Evolutionary conservation across 208 protist genomes (phyloP), one percentile per base, ranked within the genome.

Genomic region (Trypanosoma cruzi): DNA sequence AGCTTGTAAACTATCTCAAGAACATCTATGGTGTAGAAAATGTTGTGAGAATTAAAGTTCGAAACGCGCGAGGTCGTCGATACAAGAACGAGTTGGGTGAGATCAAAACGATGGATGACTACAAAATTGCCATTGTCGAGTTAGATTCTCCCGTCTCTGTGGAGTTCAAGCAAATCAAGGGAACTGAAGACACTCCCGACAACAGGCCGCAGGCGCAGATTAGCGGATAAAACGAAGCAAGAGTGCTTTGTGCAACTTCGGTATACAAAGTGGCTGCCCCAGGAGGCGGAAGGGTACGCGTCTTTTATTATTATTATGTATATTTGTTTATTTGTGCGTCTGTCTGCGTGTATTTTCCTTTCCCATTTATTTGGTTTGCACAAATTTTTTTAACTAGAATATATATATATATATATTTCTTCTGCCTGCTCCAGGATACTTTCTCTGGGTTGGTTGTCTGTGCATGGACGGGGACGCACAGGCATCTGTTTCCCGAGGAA

Each of bases 161-260:
- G 22, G 88, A 92, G 40, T 86, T 94, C 31, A 96, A 96, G 77
- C 87, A 93, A 59, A 89, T 96, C 68, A 96, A 96, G 79, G 90
- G 87, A 52, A 92, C 90, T 0, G 87, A 93, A 73, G 90, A 96
- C 59, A 93, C 87, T 3, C 85, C 85, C 0, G 90, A 96, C 58
- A 95, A 90, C 62, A 86, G 82, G 50, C 83, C 89, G 28, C 80
- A 90, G 59, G 67, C 81, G 2, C 79, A 84, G 73, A 82, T 90
- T 29, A 68, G 82, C 36, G 82, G 78, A 73, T 64, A 56, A 66
- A 58, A 24, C 5, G 31, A 57, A 64, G 54, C 36, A 32, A 7
- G 1, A 57, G 4, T n/a, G n/a, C 29, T 29, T 62, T 46, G 46
- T 62, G n/a, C 1, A 42, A 20, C 29, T 22, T 18, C 31, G 11